Evolutionary conservation across 345 rosid species (phyloP).

Genomic region (Arabidopsis arenosa): DNA sequence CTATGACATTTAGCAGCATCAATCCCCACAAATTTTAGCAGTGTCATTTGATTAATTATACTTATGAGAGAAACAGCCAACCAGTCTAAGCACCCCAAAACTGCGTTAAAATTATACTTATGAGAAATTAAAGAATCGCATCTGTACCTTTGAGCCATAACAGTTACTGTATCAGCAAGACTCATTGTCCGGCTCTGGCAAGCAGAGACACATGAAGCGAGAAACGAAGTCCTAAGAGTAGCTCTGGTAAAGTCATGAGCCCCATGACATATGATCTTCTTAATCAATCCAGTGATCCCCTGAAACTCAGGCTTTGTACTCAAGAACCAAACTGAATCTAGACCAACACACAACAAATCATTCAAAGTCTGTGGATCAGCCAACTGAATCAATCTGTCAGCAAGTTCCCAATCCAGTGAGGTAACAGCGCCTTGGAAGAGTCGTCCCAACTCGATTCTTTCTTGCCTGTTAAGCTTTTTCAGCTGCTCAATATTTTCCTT

Average conservation of each 20-base stretch:
- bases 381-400: slow-evolving; percentile 70
- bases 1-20: neutral
- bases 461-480: slow-evolving; percentile 70
- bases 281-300: slow-evolving; percentile 75
- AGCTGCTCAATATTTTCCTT: slow-evolving; percentile 55
- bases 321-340: slow-evolving; percentile 94
- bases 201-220: slow-evolving; percentile 97
- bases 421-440: slow-evolving; percentile 81
- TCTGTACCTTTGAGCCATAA: slow-evolving; percentile 92
- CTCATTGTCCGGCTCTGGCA: slow-evolving; percentile 92
- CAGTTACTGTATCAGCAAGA: slow-evolving; percentile 84
- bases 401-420: slow-evolving; percentile 87
- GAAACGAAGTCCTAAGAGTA: slow-evolving; percentile 89
- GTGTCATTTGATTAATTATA: neutral
- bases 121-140: neutral
- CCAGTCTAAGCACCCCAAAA: slow-evolving; percentile 2
- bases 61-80: neutral
- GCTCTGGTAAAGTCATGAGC: slow-evolving; percentile 96
- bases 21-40: neutral
- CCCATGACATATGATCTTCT: slow-evolving; percentile 73
- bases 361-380: slow-evolving; percentile 89
- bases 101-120: neutral
- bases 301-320: slow-evolving; percentile 70
- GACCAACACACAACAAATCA: slow-evolving; percentile 83
- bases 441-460: slow-evolving; percentile 78